phyloP scores from a whole-genome alignment of 2,329 filamentous ascomycete genomes.

The Ophiostoma montium region DNA sequence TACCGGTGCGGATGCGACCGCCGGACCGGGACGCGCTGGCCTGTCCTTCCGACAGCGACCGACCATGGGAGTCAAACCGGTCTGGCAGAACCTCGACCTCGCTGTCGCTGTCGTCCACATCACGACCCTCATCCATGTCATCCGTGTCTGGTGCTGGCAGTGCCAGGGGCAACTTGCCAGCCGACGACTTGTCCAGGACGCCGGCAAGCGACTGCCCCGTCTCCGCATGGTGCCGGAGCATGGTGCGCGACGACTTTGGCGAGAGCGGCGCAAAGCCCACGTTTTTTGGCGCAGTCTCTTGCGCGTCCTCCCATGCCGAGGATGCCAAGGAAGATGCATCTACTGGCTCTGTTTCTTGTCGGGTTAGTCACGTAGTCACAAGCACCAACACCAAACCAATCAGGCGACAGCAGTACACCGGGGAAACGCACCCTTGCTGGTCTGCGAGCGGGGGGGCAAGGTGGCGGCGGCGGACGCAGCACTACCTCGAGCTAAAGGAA shows the following conservation, averaged over 20 bases:
- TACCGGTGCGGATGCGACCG: slow-evolving; percentile 21
- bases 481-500: slow-evolving; percentile 3
- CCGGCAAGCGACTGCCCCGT: not conserved
- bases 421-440: slow-evolving; percentile 11
- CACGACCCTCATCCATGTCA: not conserved
- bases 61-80: slow-evolving; percentile 32
- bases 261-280: slow-evolving; percentile 36
- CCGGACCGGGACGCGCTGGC: not conserved
- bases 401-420: not conserved
- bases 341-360: slow-evolving; percentile 1
- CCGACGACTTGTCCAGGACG: not conserved
- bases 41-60: slow-evolving; percentile 21
- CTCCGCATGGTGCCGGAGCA: slow-evolving; percentile 26
- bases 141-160: not conserved
- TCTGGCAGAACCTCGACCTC: slow-evolving; percentile 31
- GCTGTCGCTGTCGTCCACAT: slow-evolving; percentile 15
- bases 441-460: slow-evolving; percentile 1
- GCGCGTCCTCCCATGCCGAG: not conserved
- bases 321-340: not conserved
- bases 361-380: slow-evolving; percentile 1
- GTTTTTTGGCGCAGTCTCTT: slow-evolving; percentile 21
- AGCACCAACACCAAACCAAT: no score
- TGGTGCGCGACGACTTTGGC: slow-evolving; percentile 32
- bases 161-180: not conserved
- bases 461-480: not conserved